A percentile compares a stretch with the other conserved stretches of the same genome.
Conservation (phyloP, 805 yeast genomes). For the Debaryomyces prosopidis region DNA sequence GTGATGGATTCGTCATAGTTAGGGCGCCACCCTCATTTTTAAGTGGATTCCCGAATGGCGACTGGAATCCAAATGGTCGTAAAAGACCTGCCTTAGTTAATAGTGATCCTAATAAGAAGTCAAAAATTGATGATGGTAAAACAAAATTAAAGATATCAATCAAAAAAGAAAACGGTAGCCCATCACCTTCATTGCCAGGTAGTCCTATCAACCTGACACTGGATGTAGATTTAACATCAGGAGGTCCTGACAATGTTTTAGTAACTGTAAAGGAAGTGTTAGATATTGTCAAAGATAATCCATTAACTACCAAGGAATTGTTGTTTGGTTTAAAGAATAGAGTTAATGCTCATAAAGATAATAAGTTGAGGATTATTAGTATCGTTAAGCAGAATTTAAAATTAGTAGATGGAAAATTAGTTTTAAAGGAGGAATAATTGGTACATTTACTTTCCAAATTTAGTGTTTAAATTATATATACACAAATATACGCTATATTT, state of each 20-base stretch:
- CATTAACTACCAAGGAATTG: slow-evolving; percentile 63
- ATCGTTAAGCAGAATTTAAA: slow-evolving; percentile 59
- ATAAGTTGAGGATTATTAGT: slow-evolving; percentile 58
- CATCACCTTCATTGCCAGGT: slow-evolving; percentile 15
- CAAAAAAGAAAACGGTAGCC: slow-evolving; percentile 13
- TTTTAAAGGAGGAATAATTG: slow-evolving; percentile 30
- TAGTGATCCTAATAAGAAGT: slow-evolving; percentile 37
- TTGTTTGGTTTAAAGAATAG: slow-evolving; percentile 61
- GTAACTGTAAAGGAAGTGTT: slow-evolving; percentile 76
- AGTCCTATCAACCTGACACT: slow-evolving; percentile 12
- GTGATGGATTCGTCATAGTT: slow-evolving; percentile 52
- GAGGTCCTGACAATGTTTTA: slow-evolving; percentile 42
- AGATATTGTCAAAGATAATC: slow-evolving; percentile 55
- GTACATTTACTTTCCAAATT: neutral
- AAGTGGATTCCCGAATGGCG: slow-evolving; percentile 70
- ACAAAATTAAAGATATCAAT: slow-evolving; percentile 9
- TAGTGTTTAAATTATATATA: neutral
- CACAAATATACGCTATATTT: neutral
- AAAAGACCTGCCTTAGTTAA: slow-evolving; percentile 28
- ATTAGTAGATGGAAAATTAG: slow-evolving; percentile 49
- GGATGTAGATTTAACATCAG: slow-evolving; percentile 28
- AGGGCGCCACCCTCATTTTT: slow-evolving; percentile 65
- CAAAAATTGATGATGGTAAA: slow-evolving; percentile 33
- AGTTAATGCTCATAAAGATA: slow-evolving; percentile 62
- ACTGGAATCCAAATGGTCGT: slow-evolving; percentile 74